These are phyloP conservation scores for Cordyceps fumosorosea DNA, from an alignment of 2,329 filamentous ascomycete genomes.

Conservation along the genomic window DNA sequence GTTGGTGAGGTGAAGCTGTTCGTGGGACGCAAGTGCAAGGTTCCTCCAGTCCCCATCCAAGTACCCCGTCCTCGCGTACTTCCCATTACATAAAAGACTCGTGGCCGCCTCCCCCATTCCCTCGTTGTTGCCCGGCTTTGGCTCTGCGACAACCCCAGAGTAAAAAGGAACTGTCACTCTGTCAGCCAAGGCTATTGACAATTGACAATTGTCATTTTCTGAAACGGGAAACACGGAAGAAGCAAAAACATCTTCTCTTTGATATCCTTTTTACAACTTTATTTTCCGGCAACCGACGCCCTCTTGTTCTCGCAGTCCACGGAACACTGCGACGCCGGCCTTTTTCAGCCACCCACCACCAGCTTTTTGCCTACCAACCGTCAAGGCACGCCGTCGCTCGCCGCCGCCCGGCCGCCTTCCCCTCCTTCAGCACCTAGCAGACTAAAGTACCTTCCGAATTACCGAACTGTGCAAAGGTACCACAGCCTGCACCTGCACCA, in stretches of 20 bases:
- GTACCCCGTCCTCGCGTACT: conserved; percentile 2
- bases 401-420: conserved; percentile 1
- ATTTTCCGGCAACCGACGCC: neutral
- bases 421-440: neutral
- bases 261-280: neutral
- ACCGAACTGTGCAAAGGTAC: neutral
- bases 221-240: neutral
- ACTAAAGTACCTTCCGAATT: neutral
- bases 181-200: neutral
- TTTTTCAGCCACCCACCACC: neutral
- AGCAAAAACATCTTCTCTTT: neutral
- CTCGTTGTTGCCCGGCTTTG: conserved; percentile 4
- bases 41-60: neutral
- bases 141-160: conserved; percentile 10
- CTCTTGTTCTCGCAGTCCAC: neutral
- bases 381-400: conserved; percentile 5
- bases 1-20: conserved; percentile 1
- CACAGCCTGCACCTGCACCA: neutral
- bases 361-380: neutral
- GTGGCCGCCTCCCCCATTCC: conserved; percentile 6
- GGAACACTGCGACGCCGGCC: no score
- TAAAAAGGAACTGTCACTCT: neutral
- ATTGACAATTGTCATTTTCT: neutral
- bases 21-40: neutral
- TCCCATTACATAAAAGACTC: conserved; percentile 19